Percentiles rank a stretch among this genome's conserved stretches.
Evolutionary conservation across 257 asterid species (phyloP).

Genomic region (Ilex aquifolium): DNA sequence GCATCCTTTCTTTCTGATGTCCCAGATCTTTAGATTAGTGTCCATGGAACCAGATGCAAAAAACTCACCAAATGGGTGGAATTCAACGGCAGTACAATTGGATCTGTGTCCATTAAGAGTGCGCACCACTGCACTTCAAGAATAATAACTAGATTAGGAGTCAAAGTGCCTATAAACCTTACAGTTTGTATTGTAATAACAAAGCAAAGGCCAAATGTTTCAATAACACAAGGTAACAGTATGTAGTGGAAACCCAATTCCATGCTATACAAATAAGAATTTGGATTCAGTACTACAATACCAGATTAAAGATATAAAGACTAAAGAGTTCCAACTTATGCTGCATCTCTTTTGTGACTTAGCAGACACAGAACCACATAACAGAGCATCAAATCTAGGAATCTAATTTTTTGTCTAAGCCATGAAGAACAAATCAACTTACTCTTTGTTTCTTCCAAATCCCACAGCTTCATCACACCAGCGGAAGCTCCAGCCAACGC

Average conservation of each 20-base stretch:
- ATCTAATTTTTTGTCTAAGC: not conserved
- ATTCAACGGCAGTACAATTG: slow-evolving; percentile 91
- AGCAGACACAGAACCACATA: not conserved
- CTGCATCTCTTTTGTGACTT: not conserved
- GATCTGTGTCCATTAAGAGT: slow-evolving; percentile 97
- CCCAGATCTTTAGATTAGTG: slow-evolving; percentile 95
- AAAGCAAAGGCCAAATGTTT: too few species aligned
- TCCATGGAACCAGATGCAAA: slow-evolving; percentile 99
- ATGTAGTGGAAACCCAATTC: too few species aligned
- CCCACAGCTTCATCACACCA: slow-evolving; percentile 96
- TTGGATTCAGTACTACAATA: too few species aligned
- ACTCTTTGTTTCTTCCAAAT: slow-evolving; percentile 95
- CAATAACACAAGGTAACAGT: too few species aligned
- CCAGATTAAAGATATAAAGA: too few species aligned
- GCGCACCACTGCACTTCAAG: slow-evolving; percentile 87
- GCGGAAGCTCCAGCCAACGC: slow-evolving; percentile 96
- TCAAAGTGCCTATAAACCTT: not conserved
- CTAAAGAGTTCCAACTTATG: too few species aligned
- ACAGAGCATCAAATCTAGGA: not conserved
- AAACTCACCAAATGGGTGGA: slow-evolving; percentile 98
- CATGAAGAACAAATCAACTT: slow-evolving; percentile 21
- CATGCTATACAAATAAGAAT: too few species aligned
- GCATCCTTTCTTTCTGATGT: slow-evolving; percentile 97
- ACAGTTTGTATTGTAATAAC: too few species aligned
- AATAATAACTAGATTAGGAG: slow-evolving; percentile 37